A percentile compares a stretch with the other conserved stretches of the same genome.
Conservation (phyloP, 495 filamentous ascomycete species). For the Annulohypoxylon nitens region DNA sequence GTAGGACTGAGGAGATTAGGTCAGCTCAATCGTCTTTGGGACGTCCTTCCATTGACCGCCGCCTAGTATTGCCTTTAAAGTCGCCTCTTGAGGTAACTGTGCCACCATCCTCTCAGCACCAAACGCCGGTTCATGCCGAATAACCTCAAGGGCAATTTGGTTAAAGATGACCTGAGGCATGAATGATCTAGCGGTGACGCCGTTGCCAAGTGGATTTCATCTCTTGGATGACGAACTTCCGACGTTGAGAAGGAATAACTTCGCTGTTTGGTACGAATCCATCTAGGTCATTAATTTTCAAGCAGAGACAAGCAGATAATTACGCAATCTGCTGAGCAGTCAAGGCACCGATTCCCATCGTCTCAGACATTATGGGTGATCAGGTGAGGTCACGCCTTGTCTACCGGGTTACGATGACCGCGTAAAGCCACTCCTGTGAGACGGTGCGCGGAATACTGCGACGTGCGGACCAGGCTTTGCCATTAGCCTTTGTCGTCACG, state of each 20-base stretch:
- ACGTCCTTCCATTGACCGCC: constrained; percentile 30
- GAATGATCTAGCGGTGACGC: constrained; percentile 35
- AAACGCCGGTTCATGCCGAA: not conserved
- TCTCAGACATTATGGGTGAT: constrained; percentile 11
- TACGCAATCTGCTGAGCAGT: constrained; percentile 12
- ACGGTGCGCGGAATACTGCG: constrained; percentile 16
- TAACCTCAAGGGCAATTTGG: constrained; percentile 8
- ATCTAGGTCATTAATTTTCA: not conserved
- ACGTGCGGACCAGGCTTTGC: constrained; percentile 22
- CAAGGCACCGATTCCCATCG: constrained; percentile 9
- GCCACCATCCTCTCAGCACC: constrained; percentile 18
- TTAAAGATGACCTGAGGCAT: constrained; percentile 26
- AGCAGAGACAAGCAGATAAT: constrained; percentile 12
- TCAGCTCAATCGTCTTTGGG: constrained; percentile 29
- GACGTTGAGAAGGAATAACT: constrained; percentile 18
- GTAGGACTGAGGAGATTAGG: constrained; percentile 24
- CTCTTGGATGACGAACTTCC: constrained; percentile 6
- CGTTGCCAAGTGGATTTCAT: constrained; percentile 27
- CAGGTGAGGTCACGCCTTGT: constrained; percentile 1
- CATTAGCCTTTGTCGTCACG: not conserved
- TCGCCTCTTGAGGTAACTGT: not conserved
- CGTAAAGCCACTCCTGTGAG: constrained; percentile 5
- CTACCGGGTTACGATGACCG: constrained; percentile 13
- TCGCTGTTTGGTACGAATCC: constrained; percentile 19
- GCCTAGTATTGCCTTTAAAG: constrained; percentile 9